Conservation (phyloP, 176 grass and related monocot species). For the Themeda triandra region DNA sequence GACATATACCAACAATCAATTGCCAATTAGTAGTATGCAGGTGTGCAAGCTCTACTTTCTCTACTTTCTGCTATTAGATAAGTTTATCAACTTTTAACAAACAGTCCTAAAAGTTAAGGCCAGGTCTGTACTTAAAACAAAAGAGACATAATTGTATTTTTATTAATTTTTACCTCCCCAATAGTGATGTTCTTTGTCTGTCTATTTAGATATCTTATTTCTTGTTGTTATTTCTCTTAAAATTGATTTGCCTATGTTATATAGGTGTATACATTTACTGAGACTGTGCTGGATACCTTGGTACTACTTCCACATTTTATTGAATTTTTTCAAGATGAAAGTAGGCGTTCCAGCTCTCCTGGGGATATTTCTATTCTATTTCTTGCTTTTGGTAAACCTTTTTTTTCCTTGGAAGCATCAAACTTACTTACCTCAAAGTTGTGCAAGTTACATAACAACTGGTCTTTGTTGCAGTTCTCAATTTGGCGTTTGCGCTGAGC, state of each 20-base stretch:
- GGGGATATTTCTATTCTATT: conserved; percentile 70
- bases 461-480: conserved; percentile 75
- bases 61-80: conserved; percentile 14
- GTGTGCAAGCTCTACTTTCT: conserved; percentile 3
- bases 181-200: conserved; percentile 2
- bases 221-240: conserved; percentile 21
- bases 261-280: conserved; percentile 76
- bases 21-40: background rate
- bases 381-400: conserved; percentile 68
- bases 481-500: conserved; percentile 84
- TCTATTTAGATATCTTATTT: conserved; percentile 2
- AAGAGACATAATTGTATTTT: background rate
- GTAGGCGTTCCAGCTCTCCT: conserved; percentile 45
- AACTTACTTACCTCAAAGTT: conserved; percentile 12
- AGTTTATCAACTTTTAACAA: background rate
- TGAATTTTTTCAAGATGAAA: conserved; percentile 63
- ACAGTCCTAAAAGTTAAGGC: background rate
- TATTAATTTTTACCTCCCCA: background rate
- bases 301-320: conserved; percentile 76
- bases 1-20: background rate
- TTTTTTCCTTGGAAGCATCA: conserved; percentile 6
- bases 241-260: conserved; percentile 10
- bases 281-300: conserved; percentile 60
- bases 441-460: conserved; percentile 19
- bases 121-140: background rate